Evolutionary conservation across 148 eudicot species (phyloP).

Genomic region (Bassia scoparia): DNA sequence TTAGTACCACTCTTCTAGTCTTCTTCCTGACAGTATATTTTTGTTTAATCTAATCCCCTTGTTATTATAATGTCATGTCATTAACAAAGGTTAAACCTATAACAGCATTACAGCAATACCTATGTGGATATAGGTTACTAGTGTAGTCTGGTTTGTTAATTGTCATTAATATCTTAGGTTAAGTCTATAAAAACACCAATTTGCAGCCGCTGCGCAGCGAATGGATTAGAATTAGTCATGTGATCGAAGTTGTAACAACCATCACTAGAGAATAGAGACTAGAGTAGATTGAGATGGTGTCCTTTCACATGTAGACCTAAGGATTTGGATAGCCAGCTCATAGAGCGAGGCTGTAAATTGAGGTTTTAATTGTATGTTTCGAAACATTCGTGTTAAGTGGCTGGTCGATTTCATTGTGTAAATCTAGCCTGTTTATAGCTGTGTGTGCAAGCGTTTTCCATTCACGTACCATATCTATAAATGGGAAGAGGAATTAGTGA

Average conservation of each 20-base stretch:
- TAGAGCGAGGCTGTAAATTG: not conserved
- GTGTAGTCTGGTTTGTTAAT: slow-evolving; percentile 8
- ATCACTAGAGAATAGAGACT: not conserved
- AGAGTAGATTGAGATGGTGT: not conserved
- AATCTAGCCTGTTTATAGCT: not conserved
- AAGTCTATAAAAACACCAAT: not conserved
- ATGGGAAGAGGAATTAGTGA: too few relatives aligned
- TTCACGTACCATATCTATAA: too few relatives aligned
- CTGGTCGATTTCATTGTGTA: not conserved
- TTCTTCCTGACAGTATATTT: too few relatives aligned
- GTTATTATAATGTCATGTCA: not conserved
- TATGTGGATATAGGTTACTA: slow-evolving; percentile 7
- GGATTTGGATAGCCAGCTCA: not conserved
- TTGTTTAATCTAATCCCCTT: not conserved
- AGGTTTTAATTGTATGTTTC: not conserved
- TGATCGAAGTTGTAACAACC: too few relatives aligned
- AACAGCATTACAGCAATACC: slow-evolving; percentile 5
- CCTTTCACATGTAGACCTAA: not conserved
- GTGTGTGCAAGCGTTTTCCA: not conserved
- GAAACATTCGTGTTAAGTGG: slow-evolving; percentile 12
- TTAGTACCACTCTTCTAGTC: not conserved
- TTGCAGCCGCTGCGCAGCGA: not conserved
- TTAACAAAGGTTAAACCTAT: slow-evolving; percentile 4
- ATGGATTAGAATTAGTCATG: slow-evolving; percentile 11
- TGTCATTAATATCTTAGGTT: slow-evolving; percentile 5